Evolutionary conservation across 352 stramenopile genomes (phyloP).

Genomic region (Globisporangium viniferum): DNA sequence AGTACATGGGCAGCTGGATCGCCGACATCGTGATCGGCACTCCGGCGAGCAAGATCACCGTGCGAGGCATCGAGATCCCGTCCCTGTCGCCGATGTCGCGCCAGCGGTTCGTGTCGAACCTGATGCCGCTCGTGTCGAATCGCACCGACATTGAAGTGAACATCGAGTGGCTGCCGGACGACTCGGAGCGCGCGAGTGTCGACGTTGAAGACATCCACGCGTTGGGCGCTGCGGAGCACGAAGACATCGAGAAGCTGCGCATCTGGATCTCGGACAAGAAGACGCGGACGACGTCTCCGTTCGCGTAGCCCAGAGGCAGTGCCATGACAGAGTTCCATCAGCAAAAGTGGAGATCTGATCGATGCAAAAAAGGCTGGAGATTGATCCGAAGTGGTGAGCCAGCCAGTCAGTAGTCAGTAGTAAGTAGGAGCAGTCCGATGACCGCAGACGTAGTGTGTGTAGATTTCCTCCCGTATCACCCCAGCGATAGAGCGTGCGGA

Average conservation of each 20-base stretch:
- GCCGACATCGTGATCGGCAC: constrained; percentile 72
- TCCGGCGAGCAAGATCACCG: constrained; percentile 65
- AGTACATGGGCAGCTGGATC: constrained; percentile 40
- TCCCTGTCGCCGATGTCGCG: constrained; percentile 45
- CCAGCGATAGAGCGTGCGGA: too few species aligned
- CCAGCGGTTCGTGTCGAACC: constrained; percentile 68
- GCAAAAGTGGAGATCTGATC: too few species aligned
- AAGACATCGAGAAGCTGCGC: constrained; percentile 74
- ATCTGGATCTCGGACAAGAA: constrained; percentile 90
- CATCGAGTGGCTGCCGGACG: constrained; percentile 79
- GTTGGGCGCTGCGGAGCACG: constrained; percentile 25
- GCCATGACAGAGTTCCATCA: too few species aligned
- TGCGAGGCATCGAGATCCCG: constrained; percentile 79
- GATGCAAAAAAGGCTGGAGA: too few species aligned
- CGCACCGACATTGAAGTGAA: constrained; percentile 78
- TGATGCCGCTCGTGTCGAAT: constrained; percentile 34
- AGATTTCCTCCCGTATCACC: too few species aligned
- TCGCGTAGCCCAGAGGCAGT: constrained; percentile 11
- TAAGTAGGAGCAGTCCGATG: too few species aligned
- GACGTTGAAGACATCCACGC: constrained; percentile 28
- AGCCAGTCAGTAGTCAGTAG: too few species aligned
- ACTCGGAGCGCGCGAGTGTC: constrained; percentile 34
- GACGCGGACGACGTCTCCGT: constrained; percentile 70
- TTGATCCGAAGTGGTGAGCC: too few species aligned
- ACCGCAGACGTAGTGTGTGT: too few species aligned